Evolutionary conservation across 495 filamentous ascomycete species (phyloP), one percentile per base, ranked within the genome.

Genomic region (Aspergillus wentii): DNA sequence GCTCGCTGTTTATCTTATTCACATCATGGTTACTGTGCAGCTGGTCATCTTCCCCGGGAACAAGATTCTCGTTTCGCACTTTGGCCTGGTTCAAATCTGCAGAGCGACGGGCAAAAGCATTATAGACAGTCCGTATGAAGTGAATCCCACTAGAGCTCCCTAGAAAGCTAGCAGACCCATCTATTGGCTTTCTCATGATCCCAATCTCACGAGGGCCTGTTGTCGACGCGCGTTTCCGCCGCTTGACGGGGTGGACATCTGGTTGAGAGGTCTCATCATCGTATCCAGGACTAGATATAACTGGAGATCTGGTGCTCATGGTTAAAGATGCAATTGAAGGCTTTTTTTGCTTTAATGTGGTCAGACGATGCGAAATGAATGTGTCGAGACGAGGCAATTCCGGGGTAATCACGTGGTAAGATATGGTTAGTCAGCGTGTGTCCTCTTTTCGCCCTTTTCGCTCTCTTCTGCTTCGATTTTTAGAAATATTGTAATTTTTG

Each of bases 81-180:
- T 46, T 40, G 8, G 43, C 51, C 44, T 59, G 56, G 16, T 46
- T 51, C 16, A 59, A 23, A 35, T 64, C 56, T 11, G 60, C 61
- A 2, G 56, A 62, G 18, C 57, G 62, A 15, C 59, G 60, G 2
- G 68, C 57, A 45, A 73, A 65, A 17, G 62, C 60, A 44, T 62
- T 51, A 33, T 66, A 67, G 4, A 74, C 71, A 33, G 62, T 61
- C 7, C 64, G 61, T 25, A 73, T 64, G 30, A 74, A 71, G 35
- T 71, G 59, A 11, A 74, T 72, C 2, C 71, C 71, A 37, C 69
- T 73, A n/a, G 61, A 69, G 33, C 69, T 73, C 15, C 71, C 71
- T 18, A 73, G 44, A 30, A 70, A 71, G 6, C 48, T 64, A 15
- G 61, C 61, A 14, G 61, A 64, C 1, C 54, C 53, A 20, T 52